Conservation (phyloP, 1,139 yeast genomes). For the Saccharomycopsis hybrid region DNA sequence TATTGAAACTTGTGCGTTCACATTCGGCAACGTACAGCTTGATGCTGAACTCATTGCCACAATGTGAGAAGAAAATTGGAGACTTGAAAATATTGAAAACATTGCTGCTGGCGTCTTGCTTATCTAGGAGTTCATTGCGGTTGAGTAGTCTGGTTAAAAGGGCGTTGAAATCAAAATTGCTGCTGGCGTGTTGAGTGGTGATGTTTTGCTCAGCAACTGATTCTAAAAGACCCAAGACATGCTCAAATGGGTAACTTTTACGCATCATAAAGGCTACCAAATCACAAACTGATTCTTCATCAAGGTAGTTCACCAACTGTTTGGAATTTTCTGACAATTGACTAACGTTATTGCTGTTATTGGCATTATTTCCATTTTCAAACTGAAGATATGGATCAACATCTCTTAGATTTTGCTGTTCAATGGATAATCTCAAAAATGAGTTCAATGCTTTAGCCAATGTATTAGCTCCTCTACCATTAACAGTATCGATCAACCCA, state of each 20-base stretch:
- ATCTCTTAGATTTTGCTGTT: slow-evolving; percentile 2
- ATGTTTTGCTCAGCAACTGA: neutral
- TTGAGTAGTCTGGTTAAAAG: neutral
- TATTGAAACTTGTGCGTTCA: slow-evolving; percentile 3
- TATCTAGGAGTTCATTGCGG: neutral
- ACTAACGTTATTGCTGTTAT: neutral
- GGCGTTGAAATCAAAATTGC: neutral
- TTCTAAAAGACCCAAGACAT: slow-evolving; percentile 7
- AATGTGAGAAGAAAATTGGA: slow-evolving; percentile 6
- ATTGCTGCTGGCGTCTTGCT: neutral
- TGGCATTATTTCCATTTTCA: neutral
- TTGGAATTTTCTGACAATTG: neutral
- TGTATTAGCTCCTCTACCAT: neutral
- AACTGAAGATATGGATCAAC: slow-evolving; percentile 10
- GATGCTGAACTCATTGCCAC: slow-evolving; percentile 12
- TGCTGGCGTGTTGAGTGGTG: neutral
- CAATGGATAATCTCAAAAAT: slow-evolving; percentile 4
- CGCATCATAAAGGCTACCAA: slow-evolving; percentile 6
- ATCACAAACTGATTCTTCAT: slow-evolving; percentile 3
- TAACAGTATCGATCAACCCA: neutral
- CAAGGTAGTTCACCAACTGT: slow-evolving; percentile 2
- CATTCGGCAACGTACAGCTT: slow-evolving; percentile 14
- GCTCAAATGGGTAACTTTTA: slow-evolving; percentile 1
- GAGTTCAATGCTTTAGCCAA: slow-evolving; percentile 5
- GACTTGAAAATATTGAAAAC: slow-evolving; percentile 6